Evolutionary conservation across 1,139 yeast species (phyloP).

Genomic region (Debaryomyces nepalensis): DNA sequence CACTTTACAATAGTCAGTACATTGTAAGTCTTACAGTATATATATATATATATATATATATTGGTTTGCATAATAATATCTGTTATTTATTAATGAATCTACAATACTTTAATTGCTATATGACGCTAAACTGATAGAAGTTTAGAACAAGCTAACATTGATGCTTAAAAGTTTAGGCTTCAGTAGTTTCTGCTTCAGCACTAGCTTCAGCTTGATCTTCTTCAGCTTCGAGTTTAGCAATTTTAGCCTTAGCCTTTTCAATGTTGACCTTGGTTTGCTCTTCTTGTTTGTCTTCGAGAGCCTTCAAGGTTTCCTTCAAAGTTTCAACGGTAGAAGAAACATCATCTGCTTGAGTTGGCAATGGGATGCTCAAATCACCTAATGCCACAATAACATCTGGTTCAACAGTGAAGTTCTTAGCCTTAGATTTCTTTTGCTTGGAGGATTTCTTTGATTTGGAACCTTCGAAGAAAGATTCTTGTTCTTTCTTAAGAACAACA

Average conservation of each 20-base stretch:
- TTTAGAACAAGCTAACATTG: background rate
- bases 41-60: too few species aligned
- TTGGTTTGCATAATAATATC: too few species aligned
- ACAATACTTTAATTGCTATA: constrained; percentile 1
- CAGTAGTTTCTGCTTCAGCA: constrained; percentile 21
- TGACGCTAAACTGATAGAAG: background rate
- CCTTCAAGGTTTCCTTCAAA: constrained; percentile 74
- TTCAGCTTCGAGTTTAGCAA: constrained; percentile 63
- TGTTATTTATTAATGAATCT: constrained; percentile 6
- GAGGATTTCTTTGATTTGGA: constrained; percentile 52
- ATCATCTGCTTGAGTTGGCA: constrained; percentile 81
- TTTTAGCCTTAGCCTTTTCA: constrained; percentile 74
- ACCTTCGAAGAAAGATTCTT: constrained; percentile 59
- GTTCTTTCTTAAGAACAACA: constrained; percentile 68
- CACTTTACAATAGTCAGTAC: background rate
- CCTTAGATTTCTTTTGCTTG: constrained; percentile 48
- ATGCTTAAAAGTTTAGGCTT: constrained; percentile 7
- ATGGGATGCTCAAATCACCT: constrained; percentile 73
- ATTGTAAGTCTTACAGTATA: too few species aligned
- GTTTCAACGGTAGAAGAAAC: constrained; percentile 67
- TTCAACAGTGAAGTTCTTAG: constrained; percentile 67
- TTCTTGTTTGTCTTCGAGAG: constrained; percentile 75
- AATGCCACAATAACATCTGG: constrained; percentile 80
- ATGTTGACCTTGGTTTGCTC: constrained; percentile 79
- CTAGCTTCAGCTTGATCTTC: constrained; percentile 36